Conservation (phyloP, 2,329 filamentous ascomycete species). For the Amesomyces nigricolor region DNA sequence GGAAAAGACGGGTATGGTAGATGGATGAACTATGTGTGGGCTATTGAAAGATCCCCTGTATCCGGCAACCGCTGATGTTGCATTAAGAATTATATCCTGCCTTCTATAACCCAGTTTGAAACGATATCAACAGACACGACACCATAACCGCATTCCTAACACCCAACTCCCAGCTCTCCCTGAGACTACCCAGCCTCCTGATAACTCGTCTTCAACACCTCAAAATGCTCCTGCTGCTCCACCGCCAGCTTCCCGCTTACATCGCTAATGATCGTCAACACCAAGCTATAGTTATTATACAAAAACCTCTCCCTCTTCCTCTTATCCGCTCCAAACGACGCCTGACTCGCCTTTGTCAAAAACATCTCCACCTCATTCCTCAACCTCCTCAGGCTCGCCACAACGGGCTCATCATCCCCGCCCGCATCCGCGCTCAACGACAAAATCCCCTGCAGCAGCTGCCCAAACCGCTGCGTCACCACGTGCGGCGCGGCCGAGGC, state of each 20-base stretch:
- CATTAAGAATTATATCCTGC: background rate
- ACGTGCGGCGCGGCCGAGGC: conserved; percentile 81
- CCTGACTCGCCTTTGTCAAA: conserved; percentile 68
- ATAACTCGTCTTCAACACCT: conserved; percentile 55
- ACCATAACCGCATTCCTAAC: background rate
- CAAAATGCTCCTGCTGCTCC: conserved; percentile 73
- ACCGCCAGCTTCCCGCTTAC: conserved; percentile 64
- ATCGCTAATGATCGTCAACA: conserved; percentile 87
- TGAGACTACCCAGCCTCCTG: conserved; percentile 40
- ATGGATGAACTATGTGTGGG: no score
- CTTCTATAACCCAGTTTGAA: background rate
- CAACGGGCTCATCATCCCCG: conserved; percentile 89
- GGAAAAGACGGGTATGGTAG: background rate
- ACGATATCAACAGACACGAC: background rate
- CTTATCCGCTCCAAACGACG: conserved; percentile 60
- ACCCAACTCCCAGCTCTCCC: background rate
- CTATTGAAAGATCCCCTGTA: no score
- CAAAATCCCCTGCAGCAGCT: conserved; percentile 81
- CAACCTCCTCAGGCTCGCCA: conserved; percentile 70
- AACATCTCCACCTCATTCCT: conserved; percentile 79
- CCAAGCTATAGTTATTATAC: conserved; percentile 91
- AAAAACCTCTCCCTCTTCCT: conserved; percentile 82
- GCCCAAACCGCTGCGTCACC: conserved; percentile 90
- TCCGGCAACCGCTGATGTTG: background rate
- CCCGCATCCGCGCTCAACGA: conserved; percentile 81